Evolutionary conservation across 2,329 filamentous ascomycete species (phyloP).

Genomic region (Hypoxylon sp.): DNA sequence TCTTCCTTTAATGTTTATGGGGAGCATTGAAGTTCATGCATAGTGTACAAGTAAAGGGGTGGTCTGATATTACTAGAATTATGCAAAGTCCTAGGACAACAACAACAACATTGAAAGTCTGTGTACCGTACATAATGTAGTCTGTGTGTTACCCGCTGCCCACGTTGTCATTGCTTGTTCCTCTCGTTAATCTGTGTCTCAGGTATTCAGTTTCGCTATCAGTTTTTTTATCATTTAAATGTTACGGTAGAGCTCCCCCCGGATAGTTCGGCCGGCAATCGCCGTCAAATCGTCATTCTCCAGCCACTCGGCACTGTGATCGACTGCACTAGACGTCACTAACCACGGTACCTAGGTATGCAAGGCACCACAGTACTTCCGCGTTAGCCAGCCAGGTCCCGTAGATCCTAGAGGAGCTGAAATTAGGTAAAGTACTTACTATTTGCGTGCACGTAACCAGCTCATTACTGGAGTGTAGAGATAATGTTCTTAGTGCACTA

Average conservation of each 20-base stretch:
- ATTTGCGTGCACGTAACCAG: slow-evolving; percentile 18
- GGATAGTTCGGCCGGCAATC: slow-evolving; percentile 38
- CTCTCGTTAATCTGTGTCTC: too few species aligned
- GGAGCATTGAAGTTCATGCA: background rate
- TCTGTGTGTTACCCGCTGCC: background rate
- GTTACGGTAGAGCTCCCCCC: slow-evolving; percentile 15
- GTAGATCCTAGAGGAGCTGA: slow-evolving; percentile 29
- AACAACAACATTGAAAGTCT: background rate
- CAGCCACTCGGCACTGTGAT: slow-evolving; percentile 26
- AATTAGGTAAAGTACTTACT: slow-evolving; percentile 15
- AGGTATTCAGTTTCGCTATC: background rate
- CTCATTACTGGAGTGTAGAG: background rate
- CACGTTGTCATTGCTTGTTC: too few species aligned
- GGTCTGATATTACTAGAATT: background rate
- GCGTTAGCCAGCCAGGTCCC: slow-evolving; percentile 13
- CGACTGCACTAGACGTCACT: slow-evolving; percentile 27
- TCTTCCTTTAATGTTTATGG: background rate
- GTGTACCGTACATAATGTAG: background rate
- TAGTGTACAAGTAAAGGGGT: background rate
- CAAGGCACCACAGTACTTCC: slow-evolving; percentile 41
- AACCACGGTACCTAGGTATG: slow-evolving; percentile 39
- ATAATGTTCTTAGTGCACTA: background rate
- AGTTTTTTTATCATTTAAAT: background rate
- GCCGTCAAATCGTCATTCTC: slow-evolving; percentile 30
- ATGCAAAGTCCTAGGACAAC: background rate